phyloP scores from a whole-genome alignment of 2,329 filamentous ascomycete genomes.

The Amauroascus niger region DNA sequence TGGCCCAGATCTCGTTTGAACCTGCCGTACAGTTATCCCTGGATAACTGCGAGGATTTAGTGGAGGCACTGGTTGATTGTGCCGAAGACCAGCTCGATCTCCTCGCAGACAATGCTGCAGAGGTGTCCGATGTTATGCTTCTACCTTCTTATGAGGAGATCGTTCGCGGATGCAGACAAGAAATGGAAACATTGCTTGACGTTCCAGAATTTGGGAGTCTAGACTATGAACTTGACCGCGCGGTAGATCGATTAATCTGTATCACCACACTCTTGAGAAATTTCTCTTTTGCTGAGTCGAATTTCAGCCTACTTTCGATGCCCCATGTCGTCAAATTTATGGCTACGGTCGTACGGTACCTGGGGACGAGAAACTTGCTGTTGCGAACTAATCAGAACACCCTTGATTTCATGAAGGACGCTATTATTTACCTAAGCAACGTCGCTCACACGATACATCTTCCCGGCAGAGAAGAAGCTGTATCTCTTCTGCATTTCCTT shows the following conservation, averaged over 20 bases:
- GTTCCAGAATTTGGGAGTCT: conserved; percentile 62
- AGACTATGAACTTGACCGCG: conserved; percentile 73
- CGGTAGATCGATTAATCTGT: conserved; percentile 77
- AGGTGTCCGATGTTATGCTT: conserved; percentile 78
- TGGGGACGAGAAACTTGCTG: conserved; percentile 82
- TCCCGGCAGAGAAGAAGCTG: conserved; percentile 74
- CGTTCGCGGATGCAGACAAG: conserved; percentile 63
- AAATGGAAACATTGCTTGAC: conserved; percentile 63
- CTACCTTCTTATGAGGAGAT: conserved; percentile 82
- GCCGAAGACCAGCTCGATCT: conserved; percentile 79
- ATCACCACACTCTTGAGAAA: conserved; percentile 90
- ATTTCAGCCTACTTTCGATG: conserved; percentile 65
- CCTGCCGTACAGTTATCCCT: conserved; percentile 56
- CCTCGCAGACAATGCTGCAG: conserved; percentile 72
- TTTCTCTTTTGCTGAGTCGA: conserved; percentile 73
- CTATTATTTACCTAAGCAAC: conserved; percentile 82
- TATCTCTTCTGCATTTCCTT: conserved; percentile 78
- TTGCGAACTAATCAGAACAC: conserved; percentile 74
- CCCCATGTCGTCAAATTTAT: conserved; percentile 72
- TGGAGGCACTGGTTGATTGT: conserved; percentile 81
- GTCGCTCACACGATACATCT: conserved; percentile 71
- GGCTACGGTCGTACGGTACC: conserved; percentile 69
- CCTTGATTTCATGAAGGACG: conserved; percentile 94
- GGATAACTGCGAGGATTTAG: conserved; percentile 70
- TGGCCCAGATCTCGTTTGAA: conserved; percentile 62